Evolutionary conservation across 306 rosid genomes (phyloP), one percentile per base, ranked within the genome.

Genomic region (Vigna mungo): DNA sequence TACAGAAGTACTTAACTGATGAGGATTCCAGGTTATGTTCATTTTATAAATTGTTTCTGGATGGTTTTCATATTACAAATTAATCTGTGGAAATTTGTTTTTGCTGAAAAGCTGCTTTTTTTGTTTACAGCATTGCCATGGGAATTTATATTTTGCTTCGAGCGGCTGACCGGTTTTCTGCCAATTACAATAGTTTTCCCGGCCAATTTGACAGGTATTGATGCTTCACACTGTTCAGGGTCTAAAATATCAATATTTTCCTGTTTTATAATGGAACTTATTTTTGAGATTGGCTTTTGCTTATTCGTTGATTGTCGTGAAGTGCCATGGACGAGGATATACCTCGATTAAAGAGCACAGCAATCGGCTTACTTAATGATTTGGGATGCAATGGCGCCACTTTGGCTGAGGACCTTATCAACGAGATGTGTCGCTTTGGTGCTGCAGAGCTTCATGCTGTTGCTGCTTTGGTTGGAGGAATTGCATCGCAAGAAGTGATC

Each of bases 401-500:
- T 52, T 72, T 95, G 83, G 83, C 97, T 14, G 97, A 95, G 85
- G 99, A 95, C 84, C 99, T 95, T 81, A 89, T 95, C 76, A 89
- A 90, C 62, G 99, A 95, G 87, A 95, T 92, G 93, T 92, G 99
- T 82, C 93, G 99, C 71, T 95, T 92, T 65, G 99, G 99, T 77
- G 97, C 97, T 27, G 87, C 99, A 0, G 97, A 95, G 86, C 97
- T 95, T 68, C 99, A 95, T 70, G 88, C 88, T 27, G 94, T 92
- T 72, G 93, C 99, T 84, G 97, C 99, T 74, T 90, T 95, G 85
- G 81, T 89, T 41, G 99, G 99, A 75, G 99, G 99, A 80, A 87
- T 92, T 77, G 97, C 97, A 58, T 95, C 99, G 0, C 97, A 95
- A 83, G 99, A 95, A 92, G 93, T 89, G 71, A 95, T 95, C 83